Evolutionary conservation across 192 early-diverging fungal species (phyloP), one percentile per base, ranked within the genome.

Genomic region (Coemansia sp.): DNA sequence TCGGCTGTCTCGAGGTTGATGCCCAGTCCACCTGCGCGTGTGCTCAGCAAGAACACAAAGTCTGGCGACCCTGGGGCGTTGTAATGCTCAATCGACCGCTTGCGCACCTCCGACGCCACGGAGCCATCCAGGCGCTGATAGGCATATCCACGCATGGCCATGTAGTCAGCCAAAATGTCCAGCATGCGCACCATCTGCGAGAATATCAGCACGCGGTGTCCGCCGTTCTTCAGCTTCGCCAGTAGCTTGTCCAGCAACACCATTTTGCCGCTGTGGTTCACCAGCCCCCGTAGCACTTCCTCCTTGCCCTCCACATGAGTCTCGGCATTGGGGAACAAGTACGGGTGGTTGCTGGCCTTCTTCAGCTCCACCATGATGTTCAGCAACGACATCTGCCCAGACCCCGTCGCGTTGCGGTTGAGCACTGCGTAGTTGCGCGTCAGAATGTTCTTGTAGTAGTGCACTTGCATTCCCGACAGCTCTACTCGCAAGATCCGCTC

Each of bases 101-200:
- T 98, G 53, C 98, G 88, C n/a, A 88, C 90, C 66, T 97, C 95
- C 1, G 93, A 92, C 8, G 86, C 85, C 60, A 95, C 91, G 41
- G 92, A 92, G 0, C 98, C 98, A 67, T 99, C 98, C 68, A 99
- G 79, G 34, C 98, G 88, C 81, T 98, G 98, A 78, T 92, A 94
- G 12, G 90, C 88, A 68, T 94, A 93, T 1, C 94, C 93, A 22
- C 95, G 90, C 29, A 95, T 81, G 7, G 86, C 85, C 81, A 99
- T 78, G 84, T 99, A 99, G 62, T 99, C 98, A 0, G 92, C 89
- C 70, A 99, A 73, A 74, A 99, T 97, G 72, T 99, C 95, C 68
- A 99, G 85, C 92, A 99, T 92, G 65, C 90, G 89, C 69, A 98
- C 96, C 92, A 98, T 93, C 75, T 99, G 98, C 18, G 95, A 98